Base-by-base conservation (phyloP, 805 yeast genomes). In the Lachancea meyersii region DNA sequence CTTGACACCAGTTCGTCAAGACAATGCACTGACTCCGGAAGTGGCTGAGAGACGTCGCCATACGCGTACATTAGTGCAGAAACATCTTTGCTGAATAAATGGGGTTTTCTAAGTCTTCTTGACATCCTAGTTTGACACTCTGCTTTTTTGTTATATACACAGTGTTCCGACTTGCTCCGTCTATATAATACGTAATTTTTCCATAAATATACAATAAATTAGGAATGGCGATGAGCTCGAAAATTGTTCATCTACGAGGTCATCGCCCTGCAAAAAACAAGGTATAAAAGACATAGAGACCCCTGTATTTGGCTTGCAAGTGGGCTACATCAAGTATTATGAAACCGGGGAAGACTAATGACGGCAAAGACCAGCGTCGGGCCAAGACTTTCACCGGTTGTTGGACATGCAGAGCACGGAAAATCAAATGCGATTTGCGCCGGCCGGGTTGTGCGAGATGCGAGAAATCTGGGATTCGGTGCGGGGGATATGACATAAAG, bases 311-410 rank as follows among this genome's bases (percentile, higher is more conserved):
- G n/a, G n/a, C n/a, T n/a, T n/a, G n/a, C n/a, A n/a, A n/a, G n/a
- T n/a, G n/a, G n/a, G n/a, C n/a, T n/a, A n/a, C n/a, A n/a, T n/a
- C n/a, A n/a, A n/a, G n/a, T n/a, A n/a, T n/a, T 40, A 31, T 37
- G 23, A 32, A 27, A 27, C 28, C 34, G 47, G 69, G 63, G 18
- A 14, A 11, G 35, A 14, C 17, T 9, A 17, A 17, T n/a, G 26
- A 36, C 24, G 23, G n/a, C 19, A 38, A 38, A 23, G 35, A 30
- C 11, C 16, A 13, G 18, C 41, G 41, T 47, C 64, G 80, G 45
- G 74, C 76, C 7, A 88, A 87, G 57, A 80, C 93, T 0, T 87
- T 86, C 56, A 79, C 85, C 0, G 96, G 96, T 1, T 88, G 96
- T 58, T 86, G 86, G 69, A 85, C 95, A 0, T 87, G 96, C 55